Conservation (phyloP, 306 rosid genomes). For the Fragaria nilgerrensis region DNA sequence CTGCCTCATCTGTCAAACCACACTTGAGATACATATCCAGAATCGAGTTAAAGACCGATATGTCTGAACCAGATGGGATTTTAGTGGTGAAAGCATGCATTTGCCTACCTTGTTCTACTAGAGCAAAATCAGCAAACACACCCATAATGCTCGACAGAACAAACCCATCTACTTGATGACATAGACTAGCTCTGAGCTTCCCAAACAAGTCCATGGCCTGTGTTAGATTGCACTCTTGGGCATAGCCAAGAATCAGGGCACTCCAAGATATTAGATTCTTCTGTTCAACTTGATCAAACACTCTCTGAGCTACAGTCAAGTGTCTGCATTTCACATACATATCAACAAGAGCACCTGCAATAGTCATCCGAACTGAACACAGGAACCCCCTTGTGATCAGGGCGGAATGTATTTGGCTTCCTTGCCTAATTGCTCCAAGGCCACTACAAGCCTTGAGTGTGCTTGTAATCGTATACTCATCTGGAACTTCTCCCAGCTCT, state of each 20-base stretch:
- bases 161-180: slow-evolving; percentile 47
- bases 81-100: slow-evolving; percentile 55
- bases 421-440: slow-evolving; percentile 43
- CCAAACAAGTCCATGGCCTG: slow-evolving; percentile 57
- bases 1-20: slow-evolving; percentile 49
- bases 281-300: slow-evolving; percentile 43
- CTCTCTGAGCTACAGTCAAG: slow-evolving; percentile 47
- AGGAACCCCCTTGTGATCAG: slow-evolving; percentile 47
- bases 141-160: slow-evolving; percentile 58
- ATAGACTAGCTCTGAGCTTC: slow-evolving; percentile 41
- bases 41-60: slow-evolving; percentile 55
- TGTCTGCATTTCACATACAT: slow-evolving; percentile 47
- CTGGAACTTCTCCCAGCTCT: slow-evolving; percentile 44
- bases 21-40: slow-evolving; percentile 72
- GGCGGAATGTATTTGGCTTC: slow-evolving; percentile 53
- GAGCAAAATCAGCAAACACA: slow-evolving; percentile 61
- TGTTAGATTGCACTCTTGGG: slow-evolving; percentile 47
- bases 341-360: slow-evolving; percentile 59
- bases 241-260: slow-evolving; percentile 59
- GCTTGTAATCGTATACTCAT: slow-evolving; percentile 55
- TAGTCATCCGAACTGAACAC: slow-evolving; percentile 33
- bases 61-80: slow-evolving; percentile 52
- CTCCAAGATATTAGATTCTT: slow-evolving; percentile 56
- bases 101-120: slow-evolving; percentile 61
- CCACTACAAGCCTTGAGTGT: slow-evolving; percentile 54